Conservation (phyloP, 2,329 filamentous ascomycete genomes). For the Thielaviopsis cerberus region DNA sequence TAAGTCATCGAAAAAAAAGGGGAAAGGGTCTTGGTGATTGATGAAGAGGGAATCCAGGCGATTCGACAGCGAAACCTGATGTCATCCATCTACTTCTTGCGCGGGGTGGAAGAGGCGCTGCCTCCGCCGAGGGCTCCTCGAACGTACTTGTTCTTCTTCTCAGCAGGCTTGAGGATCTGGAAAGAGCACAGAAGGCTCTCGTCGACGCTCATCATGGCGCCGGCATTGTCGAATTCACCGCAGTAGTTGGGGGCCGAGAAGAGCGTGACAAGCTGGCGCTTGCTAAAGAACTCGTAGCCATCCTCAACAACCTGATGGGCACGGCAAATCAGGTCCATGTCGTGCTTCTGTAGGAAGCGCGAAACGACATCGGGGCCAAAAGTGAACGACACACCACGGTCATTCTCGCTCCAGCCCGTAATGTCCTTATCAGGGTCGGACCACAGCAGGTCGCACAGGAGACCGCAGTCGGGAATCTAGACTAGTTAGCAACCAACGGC, state of each 20-base stretch:
- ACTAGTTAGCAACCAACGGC: conserved; percentile 3
- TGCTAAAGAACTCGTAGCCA: conserved; percentile 98
- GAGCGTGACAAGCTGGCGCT: conserved; percentile 87
- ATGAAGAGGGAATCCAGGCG: conserved; percentile 4
- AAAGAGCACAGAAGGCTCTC: conserved; percentile 97
- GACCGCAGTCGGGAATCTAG: conserved; percentile 91
- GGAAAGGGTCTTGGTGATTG: background rate
- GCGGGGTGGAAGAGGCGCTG: conserved; percentile 13
- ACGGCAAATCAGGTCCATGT: conserved; percentile 98
- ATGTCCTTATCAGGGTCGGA: conserved; percentile 99
- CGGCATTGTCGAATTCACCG: conserved; percentile 97
- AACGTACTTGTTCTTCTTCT: conserved; percentile 99
- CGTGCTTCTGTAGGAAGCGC: conserved; percentile 93
- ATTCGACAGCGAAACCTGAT: conserved; percentile 6
- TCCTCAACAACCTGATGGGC: conserved; percentile 98
- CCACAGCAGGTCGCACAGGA: conserved; percentile 95
- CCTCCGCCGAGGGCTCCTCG: conserved; percentile 43
- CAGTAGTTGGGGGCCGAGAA: conserved; percentile 99
- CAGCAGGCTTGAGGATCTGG: conserved; percentile 98
- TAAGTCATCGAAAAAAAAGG: background rate
- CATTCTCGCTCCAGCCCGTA: conserved; percentile 97
- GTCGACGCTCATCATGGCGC: conserved; percentile 99
- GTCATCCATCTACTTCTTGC: conserved; percentile 12
- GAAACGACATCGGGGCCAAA: conserved; percentile 96
- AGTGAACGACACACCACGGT: conserved; percentile 94